Conservation (phyloP, 1,284 basidiomycete genomes). For the Ganoderma meredithae region DNA sequence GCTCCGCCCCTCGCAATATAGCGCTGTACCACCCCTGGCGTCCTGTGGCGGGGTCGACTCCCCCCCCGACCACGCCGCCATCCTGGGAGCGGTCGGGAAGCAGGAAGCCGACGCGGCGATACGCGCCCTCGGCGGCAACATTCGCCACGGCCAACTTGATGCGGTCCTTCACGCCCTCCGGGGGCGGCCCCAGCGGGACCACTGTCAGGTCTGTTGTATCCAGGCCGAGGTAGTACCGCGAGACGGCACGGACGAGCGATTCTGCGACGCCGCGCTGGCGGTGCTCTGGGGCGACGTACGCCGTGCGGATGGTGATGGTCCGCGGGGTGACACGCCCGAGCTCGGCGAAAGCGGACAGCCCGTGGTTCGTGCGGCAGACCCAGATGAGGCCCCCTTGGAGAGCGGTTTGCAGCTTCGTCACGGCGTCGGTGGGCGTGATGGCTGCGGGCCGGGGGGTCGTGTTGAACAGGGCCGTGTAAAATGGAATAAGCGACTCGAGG, state of each 20-base stretch:
- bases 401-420: constrained; percentile 9
- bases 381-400: constrained; percentile 26
- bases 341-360: constrained; percentile 31
- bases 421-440: constrained; percentile 18
- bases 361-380: constrained; percentile 28
- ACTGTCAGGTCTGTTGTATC: constrained; percentile 25
- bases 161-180: constrained; percentile 20
- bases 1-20: not conserved
- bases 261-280: constrained; percentile 37
- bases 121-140: constrained; percentile 11
- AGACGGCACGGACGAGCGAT: constrained; percentile 32
- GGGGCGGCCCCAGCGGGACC: constrained; percentile 19
- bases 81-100: constrained; percentile 15
- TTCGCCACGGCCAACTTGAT: constrained; percentile 21
- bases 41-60: constrained; percentile 18
- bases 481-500: constrained; percentile 27
- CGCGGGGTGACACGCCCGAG: constrained; percentile 32
- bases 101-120: constrained; percentile 20
- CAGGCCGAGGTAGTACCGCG: constrained; percentile 34
- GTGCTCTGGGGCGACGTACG: constrained; percentile 34
- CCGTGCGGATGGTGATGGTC: constrained; percentile 37
- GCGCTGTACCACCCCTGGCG: constrained; percentile 16
- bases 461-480: constrained; percentile 30
- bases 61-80: constrained; percentile 3
- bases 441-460: constrained; percentile 10